A percentile compares a stretch with the other conserved stretches of the same genome.
Conservation (phyloP, 1,284 basidiomycete species). For the Heterobasidion parviporum region DNA sequence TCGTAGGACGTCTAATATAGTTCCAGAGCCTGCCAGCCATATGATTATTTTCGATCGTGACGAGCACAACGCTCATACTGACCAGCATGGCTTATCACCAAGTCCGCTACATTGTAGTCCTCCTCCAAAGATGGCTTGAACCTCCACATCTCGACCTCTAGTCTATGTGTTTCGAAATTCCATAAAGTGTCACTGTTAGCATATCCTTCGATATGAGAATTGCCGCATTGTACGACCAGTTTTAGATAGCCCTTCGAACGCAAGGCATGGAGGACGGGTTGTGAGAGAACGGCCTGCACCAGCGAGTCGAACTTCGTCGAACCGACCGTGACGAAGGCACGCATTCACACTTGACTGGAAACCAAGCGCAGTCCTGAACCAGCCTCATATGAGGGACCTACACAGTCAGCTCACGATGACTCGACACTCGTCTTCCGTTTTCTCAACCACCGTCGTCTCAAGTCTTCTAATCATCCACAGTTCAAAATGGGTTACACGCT, state of each 20-base stretch:
- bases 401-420: not conserved
- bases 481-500: slow-evolving; percentile 27
- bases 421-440: not conserved
- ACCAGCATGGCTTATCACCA: slow-evolving; percentile 94
- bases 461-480: not conserved
- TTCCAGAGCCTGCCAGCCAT: slow-evolving; percentile 74
- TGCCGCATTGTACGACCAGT: slow-evolving; percentile 74
- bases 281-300: slow-evolving; percentile 54
- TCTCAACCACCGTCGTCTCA: not conserved
- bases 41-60: not conserved
- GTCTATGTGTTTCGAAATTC: slow-evolving; percentile 28
- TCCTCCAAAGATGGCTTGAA: slow-evolving; percentile 68
- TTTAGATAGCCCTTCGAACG: slow-evolving; percentile 42
- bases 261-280: slow-evolving; percentile 47
- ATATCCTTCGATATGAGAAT: slow-evolving; percentile 30
- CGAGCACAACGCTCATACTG: slow-evolving; percentile 16
- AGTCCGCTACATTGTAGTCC: slow-evolving; percentile 58
- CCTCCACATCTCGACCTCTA: slow-evolving; percentile 58
- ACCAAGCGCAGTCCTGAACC: not conserved
- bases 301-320: slow-evolving; percentile 83
- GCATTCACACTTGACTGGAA: slow-evolving; percentile 31
- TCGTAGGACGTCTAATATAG: slow-evolving; percentile 84
- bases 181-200: slow-evolving; percentile 18
- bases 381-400: too few relatives aligned
- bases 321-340: slow-evolving; percentile 80